A percentile compares a stretch with the other conserved stretches of the same genome.
Evolutionary conservation across 371 early-diverging fungal genomes (phyloP).

Genomic region (Rhizopus delemar): DNA sequence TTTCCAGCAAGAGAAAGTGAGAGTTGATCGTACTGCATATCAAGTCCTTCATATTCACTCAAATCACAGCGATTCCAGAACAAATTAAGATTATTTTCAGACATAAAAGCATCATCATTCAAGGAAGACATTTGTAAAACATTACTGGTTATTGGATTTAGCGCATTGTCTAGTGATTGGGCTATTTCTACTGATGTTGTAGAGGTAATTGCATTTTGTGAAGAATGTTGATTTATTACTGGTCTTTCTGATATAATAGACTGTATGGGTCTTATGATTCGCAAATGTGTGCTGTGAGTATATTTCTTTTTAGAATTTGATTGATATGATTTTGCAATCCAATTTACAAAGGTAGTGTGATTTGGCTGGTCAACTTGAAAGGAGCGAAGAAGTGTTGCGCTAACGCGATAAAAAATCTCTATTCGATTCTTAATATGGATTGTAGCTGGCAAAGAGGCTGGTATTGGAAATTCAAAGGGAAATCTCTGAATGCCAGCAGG

Average conservation of each 20-base stretch:
- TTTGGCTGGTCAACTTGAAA: background rate
- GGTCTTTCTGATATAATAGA: constrained; percentile 13
- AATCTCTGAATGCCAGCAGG: constrained; percentile 46
- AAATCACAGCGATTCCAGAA: too few species aligned
- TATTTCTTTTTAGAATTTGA: constrained; percentile 15
- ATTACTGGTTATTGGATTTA: too few species aligned
- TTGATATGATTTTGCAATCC: constrained; percentile 18
- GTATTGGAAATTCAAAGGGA: constrained; percentile 49
- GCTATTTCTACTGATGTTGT: too few species aligned
- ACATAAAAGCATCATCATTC: too few species aligned
- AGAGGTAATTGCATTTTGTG: background rate
- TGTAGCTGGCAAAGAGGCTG: constrained; percentile 37
- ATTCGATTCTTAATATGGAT: constrained; percentile 33
- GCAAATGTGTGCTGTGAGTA: constrained; percentile 11
- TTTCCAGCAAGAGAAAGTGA: constrained; percentile 35
- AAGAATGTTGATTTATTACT: too few species aligned
- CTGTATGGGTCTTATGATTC: constrained; percentile 29
- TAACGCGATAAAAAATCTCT: constrained; percentile 39
- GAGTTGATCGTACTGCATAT: constrained; percentile 42
- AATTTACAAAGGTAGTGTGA: background rate
- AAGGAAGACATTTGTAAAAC: too few species aligned
- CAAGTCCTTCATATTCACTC: constrained; percentile 10
- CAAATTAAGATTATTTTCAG: too few species aligned
- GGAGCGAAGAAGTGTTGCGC: constrained; percentile 26
- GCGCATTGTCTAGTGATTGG: too few species aligned